Conservation (phyloP, 2,329 filamentous ascomycete genomes). For the Rutstroemia sp. region DNA sequence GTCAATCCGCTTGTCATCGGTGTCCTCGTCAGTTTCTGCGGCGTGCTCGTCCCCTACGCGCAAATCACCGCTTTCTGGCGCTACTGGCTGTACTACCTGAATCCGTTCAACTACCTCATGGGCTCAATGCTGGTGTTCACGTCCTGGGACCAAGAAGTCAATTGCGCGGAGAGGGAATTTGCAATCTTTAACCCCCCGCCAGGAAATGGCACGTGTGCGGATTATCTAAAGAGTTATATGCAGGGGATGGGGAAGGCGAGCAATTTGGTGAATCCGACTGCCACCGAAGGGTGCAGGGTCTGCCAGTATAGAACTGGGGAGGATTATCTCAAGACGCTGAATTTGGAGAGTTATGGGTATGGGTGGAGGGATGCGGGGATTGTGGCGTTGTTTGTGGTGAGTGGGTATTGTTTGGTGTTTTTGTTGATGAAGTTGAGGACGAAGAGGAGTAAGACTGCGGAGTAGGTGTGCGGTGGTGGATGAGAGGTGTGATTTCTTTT, state of each 20-base stretch:
- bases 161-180: constrained; percentile 42
- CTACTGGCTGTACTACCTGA: constrained; percentile 42
- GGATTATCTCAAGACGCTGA: constrained; percentile 53
- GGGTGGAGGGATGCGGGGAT: constrained; percentile 59
- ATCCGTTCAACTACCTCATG: constrained; percentile 57
- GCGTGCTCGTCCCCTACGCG: constrained; percentile 65
- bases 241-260: constrained; percentile 37
- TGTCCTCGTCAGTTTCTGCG: constrained; percentile 62
- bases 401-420: constrained; percentile 37
- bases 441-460: constrained; percentile 39
- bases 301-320: constrained; percentile 51
- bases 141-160: constrained; percentile 39
- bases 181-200: constrained; percentile 34
- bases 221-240: constrained; percentile 50
- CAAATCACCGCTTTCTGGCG: constrained; percentile 61
- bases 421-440: constrained; percentile 42
- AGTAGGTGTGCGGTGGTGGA: constrained; percentile 3
- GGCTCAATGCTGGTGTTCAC: constrained; percentile 46
- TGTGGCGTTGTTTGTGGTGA: constrained; percentile 36
- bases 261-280: constrained; percentile 54
- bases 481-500: no score
- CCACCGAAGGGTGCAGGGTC: constrained; percentile 47
- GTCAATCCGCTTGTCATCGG: constrained; percentile 50
- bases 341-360: constrained; percentile 52
- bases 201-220: constrained; percentile 47